Evolutionary conservation across 306 rosid species (phyloP), one percentile per base, ranked within the genome.

Genomic region (Dalbergia cultrata): DNA sequence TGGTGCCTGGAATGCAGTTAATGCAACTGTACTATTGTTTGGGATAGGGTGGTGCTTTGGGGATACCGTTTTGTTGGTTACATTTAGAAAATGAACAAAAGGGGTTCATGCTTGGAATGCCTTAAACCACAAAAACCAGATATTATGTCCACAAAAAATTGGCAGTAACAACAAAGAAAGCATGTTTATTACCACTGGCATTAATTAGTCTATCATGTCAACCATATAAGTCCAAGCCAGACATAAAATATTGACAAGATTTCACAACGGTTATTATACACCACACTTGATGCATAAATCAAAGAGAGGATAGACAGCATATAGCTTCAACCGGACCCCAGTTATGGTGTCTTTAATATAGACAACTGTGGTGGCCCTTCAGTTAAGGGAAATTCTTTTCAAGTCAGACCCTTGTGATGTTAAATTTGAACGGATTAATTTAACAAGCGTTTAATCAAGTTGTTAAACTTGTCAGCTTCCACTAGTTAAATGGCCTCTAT

Each of bases 91-190:
- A 10, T 49, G 63, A 34, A 50, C 63, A 33, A 64, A 1, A 33
- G 53, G 57, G 47, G 7, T 3, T 11, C 79, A 77, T 67, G 76
- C 60, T 69, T 53, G 70, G 63, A 74, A 33, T 79, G 63, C 70
- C 66, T n/a, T 82, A 74, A 70, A 61, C 79, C 82, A 84, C 70
- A 39, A 50, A 80, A 72, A 62, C 44, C 67, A 75, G 80, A 60
- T 63, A 37, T 77, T 58, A 8, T 47, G 83, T 85, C 92, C 93
- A 86, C 92, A 89, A 50, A 81, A 75, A 85, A 16, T 33, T 60
- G 53, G 52, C 73, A 59, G 72, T 80, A 69, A 57, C 3, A 70
- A 59, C 57, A 83, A 72, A 79, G 35, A 72, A 67, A 57, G 21
- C 22, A 69, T 18, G 61, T 79, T 50, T 35, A 9, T 79, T 70